Evolutionary conservation across 2,329 filamentous ascomycete species (phyloP).

Genomic region (Chaetomiaceae sp.): DNA sequence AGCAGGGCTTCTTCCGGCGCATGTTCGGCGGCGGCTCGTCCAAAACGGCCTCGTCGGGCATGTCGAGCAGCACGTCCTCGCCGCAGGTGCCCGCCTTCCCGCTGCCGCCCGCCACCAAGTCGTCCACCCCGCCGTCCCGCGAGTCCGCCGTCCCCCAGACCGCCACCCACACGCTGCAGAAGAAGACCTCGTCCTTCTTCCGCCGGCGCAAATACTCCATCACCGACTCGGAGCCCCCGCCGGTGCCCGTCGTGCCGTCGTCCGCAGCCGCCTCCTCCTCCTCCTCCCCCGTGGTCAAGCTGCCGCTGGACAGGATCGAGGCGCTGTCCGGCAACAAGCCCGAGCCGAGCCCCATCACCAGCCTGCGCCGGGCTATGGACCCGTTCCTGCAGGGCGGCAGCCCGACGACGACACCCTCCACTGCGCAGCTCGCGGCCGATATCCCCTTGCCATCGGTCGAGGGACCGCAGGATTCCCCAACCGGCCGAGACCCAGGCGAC

Average conservation of each 20-base stretch:
- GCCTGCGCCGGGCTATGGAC: constrained; percentile 79
- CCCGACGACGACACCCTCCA: constrained; percentile 23
- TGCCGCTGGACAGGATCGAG: constrained; percentile 28
- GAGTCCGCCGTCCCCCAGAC: constrained; percentile 46
- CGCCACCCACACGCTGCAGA: constrained; percentile 56
- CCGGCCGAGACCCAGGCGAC: neutral
- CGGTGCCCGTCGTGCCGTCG: constrained; percentile 32
- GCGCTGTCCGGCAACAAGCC: constrained; percentile 29
- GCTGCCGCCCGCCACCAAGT: constrained; percentile 44
- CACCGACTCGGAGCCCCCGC: constrained; percentile 50
- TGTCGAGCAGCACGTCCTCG: constrained; percentile 18
- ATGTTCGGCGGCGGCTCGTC: constrained; percentile 85
- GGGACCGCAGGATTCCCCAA: neutral
- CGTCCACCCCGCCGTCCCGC: constrained; percentile 44
- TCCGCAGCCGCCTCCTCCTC: too few species aligned
- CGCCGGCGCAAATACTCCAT: constrained; percentile 86
- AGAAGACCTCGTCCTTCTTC: constrained; percentile 94
- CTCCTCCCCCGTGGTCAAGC: constrained; percentile 31
- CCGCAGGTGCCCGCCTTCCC: constrained; percentile 36
- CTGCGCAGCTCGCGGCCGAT: constrained; percentile 22
- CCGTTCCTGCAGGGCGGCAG: constrained; percentile 57
- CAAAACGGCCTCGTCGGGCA: constrained; percentile 48
- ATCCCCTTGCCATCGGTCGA: constrained; percentile 16
- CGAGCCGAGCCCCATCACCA: constrained; percentile 64
- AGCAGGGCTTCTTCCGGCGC: constrained; percentile 84